A percentile compares a stretch with the other conserved stretches of the same genome.
Conservation (phyloP, 306 rosid genomes). For the Oxytropis ochrocephala region DNA sequence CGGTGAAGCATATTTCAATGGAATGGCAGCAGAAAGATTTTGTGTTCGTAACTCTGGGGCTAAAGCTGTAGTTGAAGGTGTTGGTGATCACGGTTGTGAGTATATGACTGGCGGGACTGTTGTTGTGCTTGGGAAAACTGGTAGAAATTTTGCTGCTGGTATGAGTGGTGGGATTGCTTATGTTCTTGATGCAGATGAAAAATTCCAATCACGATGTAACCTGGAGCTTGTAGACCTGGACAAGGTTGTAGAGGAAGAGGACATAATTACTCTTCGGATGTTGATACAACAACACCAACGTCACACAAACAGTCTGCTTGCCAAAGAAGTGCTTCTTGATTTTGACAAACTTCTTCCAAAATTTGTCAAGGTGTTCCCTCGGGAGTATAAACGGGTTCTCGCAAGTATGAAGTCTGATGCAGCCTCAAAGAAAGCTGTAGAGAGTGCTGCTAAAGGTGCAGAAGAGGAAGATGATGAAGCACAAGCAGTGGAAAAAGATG, state of each 20-base stretch:
- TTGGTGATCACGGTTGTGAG: slow-evolving; percentile 99
- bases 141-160: slow-evolving; percentile 97
- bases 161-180: slow-evolving; percentile 99
- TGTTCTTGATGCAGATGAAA: slow-evolving; percentile 69
- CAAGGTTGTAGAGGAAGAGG: slow-evolving; percentile 78
- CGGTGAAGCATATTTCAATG: slow-evolving; percentile 97
- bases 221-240: slow-evolving; percentile 91
- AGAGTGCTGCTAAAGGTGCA: slow-evolving; percentile 28
- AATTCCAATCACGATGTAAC: slow-evolving; percentile 73
- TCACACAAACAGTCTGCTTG: slow-evolving; percentile 73
- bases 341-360: slow-evolving; percentile 70
- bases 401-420: slow-evolving; percentile 57
- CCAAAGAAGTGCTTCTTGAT: slow-evolving; percentile 74
- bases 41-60: slow-evolving; percentile 98
- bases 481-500: slow-evolving; percentile 57
- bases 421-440: slow-evolving; percentile 36
- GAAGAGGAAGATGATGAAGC: slow-evolving; percentile 51
- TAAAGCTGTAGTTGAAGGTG: slow-evolving; percentile 94
- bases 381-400: slow-evolving; percentile 82
- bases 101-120: slow-evolving; percentile 99
- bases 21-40: slow-evolving; percentile 99
- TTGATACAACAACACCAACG: slow-evolving; percentile 97
- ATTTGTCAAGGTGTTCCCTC: slow-evolving; percentile 84
- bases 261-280: slow-evolving; percentile 66
- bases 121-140: slow-evolving; percentile 90